Evolutionary conservation across 768 basidiomycete genomes (phyloP), one percentile per base, ranked within the genome.

Genomic region (Russula dissimulans): DNA sequence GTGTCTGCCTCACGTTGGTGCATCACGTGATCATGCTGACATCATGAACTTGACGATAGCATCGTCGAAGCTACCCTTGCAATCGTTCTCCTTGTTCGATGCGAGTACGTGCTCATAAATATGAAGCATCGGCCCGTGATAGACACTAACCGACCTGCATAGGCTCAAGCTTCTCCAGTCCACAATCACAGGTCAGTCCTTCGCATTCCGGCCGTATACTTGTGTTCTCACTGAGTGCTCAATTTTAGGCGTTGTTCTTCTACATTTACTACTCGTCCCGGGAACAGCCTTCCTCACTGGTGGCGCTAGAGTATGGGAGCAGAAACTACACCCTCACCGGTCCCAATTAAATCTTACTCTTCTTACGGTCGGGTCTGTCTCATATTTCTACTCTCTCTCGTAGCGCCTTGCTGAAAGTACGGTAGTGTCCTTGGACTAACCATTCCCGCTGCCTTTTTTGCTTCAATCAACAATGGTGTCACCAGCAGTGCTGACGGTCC

Each of bases 11-110:
- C 18, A n/a, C 4, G 5, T 12, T 29, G 12, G 10, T 3, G 11
- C 14, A 15, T 36, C 3, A 18, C 29, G 44, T 3, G 4, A 26
- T 36, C n/a, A 9, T 14, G 39, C 52, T 56, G 43, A 38, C 56
- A 48, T 26, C 22, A 26, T 26, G 1, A 26, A 26, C 49, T 36
- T 15, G 50, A 44, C 17, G 29, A 4, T 57, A 88, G 86, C 67
- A 74, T 81, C 8, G 85, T 90, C 1, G 88, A 90, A 71, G 87
- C 81, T 0, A 84, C 85, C 0, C 72, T 90, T 5, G 85, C 85
- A 0, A 83, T 89, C 53, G 79, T 88, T 57, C 74, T 89, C 17
- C 71, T 89, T n/a, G 64, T 69, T n/a, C 81, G 79, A 70, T 85
- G 85, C 81, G 81, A 88, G 84, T 86, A 65, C 71, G 83, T 79